Base-by-base conservation (phyloP, 768 basidiomycete species). In the Phanerochaete sordida region DNA sequence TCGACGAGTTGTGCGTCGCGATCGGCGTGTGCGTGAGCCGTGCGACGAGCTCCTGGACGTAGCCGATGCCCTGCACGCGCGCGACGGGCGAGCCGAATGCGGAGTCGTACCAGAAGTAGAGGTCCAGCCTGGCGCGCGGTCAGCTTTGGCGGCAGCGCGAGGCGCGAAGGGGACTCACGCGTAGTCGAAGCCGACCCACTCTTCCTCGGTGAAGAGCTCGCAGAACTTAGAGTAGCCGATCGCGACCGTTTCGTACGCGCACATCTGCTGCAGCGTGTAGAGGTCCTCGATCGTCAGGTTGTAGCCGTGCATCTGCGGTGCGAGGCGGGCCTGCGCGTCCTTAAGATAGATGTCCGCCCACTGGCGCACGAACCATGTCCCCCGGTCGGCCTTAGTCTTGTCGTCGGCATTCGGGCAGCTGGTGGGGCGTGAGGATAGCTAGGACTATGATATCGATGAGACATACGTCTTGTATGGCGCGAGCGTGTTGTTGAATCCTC, bases 111-210 rank as follows among this genome's bases (percentile, higher is more conserved):
- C 88, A 90, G 77, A 88, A 90, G 64, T 67, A 72, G 12, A 88
- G 71, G 65, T 91, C 89, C 62, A 89, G 74, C 1, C 87, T 90
- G 45, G 31, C 45, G 23, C n/a, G 9, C 26, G 2, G 16, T 30
- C 46, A n/a, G n/a, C n/a, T n/a, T n/a, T n/a, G n/a, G n/a, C n/a
- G n/a, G n/a, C 59, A 21, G 26, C 16, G 43, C 26, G 37, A 28
- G n/a, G 12, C 13, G 5, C 19, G 16, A 57, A 21, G 31, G 24
- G 44, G 26, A 75, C 88, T 58, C 64, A 91, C 84, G 88, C 80
- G 62, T 97, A 96, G 70, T 92, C 83, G 70, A 94, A 96, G 0
- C 93, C 93, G 69, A 91, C 87, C 95, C 94, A 98, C 73, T 97
- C 95, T 46, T 91, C 86, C 66, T 88, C 81, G 0, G 92, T 93